Evolutionary conservation across 2,329 filamentous ascomycete species (phyloP).

Genomic region (Parafenestella ontariensis): DNA sequence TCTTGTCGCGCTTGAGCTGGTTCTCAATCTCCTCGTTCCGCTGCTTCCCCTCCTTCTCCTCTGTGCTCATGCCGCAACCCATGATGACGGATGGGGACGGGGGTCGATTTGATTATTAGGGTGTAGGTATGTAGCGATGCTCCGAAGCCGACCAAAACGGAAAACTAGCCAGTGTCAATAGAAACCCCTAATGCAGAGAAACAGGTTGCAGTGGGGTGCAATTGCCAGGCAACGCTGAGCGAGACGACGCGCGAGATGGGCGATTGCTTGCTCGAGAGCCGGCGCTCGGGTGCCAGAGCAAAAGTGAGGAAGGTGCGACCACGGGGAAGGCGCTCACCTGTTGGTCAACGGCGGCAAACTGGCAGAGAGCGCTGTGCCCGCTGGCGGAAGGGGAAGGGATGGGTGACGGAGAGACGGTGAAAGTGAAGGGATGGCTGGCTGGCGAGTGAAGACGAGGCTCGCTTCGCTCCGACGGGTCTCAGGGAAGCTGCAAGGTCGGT

Average conservation of each 20-base stretch:
- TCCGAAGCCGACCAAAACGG: slow-evolving; percentile 46
- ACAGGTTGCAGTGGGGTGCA: background rate
- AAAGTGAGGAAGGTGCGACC: slow-evolving; percentile 14
- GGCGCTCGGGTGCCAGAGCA: slow-evolving; percentile 14
- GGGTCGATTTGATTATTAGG: slow-evolving; percentile 34
- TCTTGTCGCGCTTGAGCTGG: slow-evolving; percentile 96
- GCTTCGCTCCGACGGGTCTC: slow-evolving; percentile 35
- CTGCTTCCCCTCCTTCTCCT: slow-evolving; percentile 99
- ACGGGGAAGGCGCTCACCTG: slow-evolving; percentile 35
- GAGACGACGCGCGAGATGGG: too few relatives aligned
- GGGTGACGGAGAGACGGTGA: slow-evolving; percentile 9
- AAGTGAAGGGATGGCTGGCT: slow-evolving; percentile 38
- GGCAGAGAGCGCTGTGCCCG: slow-evolving; percentile 3
- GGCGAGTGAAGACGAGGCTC: slow-evolving; percentile 37
- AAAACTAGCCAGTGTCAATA: slow-evolving; percentile 30
- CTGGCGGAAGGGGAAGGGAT: slow-evolving; percentile 10
- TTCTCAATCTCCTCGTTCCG: slow-evolving; percentile 99
- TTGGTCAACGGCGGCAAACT: slow-evolving; percentile 25
- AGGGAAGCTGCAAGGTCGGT: slow-evolving; percentile 38
- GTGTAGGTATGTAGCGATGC: slow-evolving; percentile 31
- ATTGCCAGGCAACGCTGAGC: too few relatives aligned
- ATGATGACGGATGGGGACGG: slow-evolving; percentile 66
- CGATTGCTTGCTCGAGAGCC: slow-evolving; percentile 8
- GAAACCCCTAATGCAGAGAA: slow-evolving; percentile 4
- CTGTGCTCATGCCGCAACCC: slow-evolving; percentile 99